phyloP scores from a whole-genome alignment of 768 basidiomycete species.

The Boletus bicolor region DNA sequence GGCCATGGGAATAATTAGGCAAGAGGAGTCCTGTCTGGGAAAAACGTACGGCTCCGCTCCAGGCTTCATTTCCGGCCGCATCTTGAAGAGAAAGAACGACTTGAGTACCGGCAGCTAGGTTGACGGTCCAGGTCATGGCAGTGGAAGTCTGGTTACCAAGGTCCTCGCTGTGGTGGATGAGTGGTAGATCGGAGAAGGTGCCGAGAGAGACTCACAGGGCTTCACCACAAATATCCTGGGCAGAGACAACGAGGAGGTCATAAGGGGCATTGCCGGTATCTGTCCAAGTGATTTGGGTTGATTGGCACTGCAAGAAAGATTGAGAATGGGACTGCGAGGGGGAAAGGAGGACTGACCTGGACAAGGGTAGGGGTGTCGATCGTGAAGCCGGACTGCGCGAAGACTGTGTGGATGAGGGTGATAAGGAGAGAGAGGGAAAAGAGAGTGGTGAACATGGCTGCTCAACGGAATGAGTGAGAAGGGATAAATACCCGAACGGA shows the following conservation, averaged over 20 bases:
- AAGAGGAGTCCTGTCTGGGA: neutral
- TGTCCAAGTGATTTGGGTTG: conserved; percentile 44
- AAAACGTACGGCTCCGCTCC: conserved; percentile 56
- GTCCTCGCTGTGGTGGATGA: conserved; percentile 44
- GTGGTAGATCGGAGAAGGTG: neutral
- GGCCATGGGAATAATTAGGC: neutral
- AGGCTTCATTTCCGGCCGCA: conserved; percentile 53
- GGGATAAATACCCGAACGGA: conserved; percentile 16
- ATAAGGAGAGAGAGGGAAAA: conserved; percentile 68
- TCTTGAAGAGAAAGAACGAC: conserved; percentile 57
- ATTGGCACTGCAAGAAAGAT: conserved; percentile 47
- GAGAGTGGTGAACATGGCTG: conserved; percentile 76
- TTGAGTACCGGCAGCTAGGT: conserved; percentile 44
- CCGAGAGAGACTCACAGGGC: conserved; percentile 46
- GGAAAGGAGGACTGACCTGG: conserved; percentile 43
- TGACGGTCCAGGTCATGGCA: conserved; percentile 38
- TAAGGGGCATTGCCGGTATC: conserved; percentile 43
- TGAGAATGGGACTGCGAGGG: neutral
- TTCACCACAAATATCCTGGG: conserved; percentile 54
- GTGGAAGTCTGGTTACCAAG: conserved; percentile 53
- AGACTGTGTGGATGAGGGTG: conserved; percentile 46
- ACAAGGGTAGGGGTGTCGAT: conserved; percentile 49
- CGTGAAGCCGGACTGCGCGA: conserved; percentile 46
- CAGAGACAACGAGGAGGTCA: conserved; percentile 53
- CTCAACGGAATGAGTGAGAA: conserved; percentile 5